Evolutionary conservation across 805 yeast species (phyloP).

Genomic region (Candida insectalens): DNA sequence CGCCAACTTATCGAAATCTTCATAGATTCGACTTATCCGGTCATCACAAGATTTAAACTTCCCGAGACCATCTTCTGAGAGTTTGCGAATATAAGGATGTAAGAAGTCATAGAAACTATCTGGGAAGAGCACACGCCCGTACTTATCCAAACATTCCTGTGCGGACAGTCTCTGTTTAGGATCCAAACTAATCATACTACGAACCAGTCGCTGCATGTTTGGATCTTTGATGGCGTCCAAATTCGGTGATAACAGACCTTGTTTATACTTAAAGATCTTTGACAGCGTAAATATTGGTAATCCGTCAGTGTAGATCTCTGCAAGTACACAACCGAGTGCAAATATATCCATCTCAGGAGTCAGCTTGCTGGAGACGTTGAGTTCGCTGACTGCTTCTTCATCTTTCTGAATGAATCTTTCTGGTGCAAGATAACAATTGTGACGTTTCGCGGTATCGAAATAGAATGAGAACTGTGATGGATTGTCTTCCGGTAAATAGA

Average conservation of each 20-base stretch:
- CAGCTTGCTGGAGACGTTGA: constrained; percentile 21
- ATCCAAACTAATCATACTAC: constrained; percentile 52
- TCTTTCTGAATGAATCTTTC: constrained; percentile 56
- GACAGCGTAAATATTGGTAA: constrained; percentile 79
- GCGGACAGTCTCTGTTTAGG: constrained; percentile 56
- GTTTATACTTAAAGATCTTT: constrained; percentile 74
- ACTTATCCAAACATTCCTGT: constrained; percentile 38
- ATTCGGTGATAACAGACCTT: constrained; percentile 57
- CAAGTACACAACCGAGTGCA: constrained; percentile 79
- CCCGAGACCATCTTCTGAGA: constrained; percentile 15
- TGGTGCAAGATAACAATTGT: constrained; percentile 90
- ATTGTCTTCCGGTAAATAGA: constrained; percentile 79
- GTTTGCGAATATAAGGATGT: constrained; percentile 51
- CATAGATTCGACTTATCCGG: constrained; percentile 51
- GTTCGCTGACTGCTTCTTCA: constrained; percentile 8
- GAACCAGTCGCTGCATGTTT: constrained; percentile 43
- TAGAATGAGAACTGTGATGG: constrained; percentile 88
- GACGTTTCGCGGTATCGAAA: constrained; percentile 81
- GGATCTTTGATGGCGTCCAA: constrained; percentile 44
- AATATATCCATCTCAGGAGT: constrained; percentile 73
- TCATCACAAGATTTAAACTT: constrained; percentile 28
- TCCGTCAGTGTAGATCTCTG: constrained; percentile 83
- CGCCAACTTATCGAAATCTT: constrained; percentile 44
- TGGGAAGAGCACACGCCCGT: constrained; percentile 49
- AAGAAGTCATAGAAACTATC: constrained; percentile 56